Evolutionary conservation across 441 rosid genomes (phyloP).

Genomic region (Dalechampia spathulata): DNA sequence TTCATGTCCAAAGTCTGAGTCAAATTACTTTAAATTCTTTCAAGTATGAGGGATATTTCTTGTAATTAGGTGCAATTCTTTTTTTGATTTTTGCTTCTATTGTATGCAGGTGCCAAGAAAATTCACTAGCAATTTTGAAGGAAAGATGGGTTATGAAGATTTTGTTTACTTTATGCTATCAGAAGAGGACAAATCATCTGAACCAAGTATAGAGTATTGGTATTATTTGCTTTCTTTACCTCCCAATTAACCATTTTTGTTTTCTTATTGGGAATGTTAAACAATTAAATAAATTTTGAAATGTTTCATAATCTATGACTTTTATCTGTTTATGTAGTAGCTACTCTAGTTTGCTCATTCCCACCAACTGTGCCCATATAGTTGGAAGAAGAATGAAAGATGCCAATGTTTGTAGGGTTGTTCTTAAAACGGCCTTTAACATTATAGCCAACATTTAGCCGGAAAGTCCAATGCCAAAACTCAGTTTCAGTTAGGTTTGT

Average conservation of each 20-base stretch:
- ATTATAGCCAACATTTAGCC: background rate
- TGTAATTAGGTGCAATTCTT: background rate
- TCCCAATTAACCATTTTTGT: too few species aligned
- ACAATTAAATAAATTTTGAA: too few species aligned
- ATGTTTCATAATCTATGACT: too few species aligned
- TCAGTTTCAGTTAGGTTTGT: background rate
- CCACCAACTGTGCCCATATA: too few species aligned
- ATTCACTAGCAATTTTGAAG: conserved; percentile 84
- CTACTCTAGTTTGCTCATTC: too few species aligned
- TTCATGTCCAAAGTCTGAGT: background rate
- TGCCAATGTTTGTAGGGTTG: too few species aligned
- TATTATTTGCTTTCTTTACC: conserved; percentile 5
- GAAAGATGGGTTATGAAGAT: conserved; percentile 98
- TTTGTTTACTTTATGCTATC: conserved; percentile 93
- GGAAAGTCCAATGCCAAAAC: background rate
- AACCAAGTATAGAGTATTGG: conserved; percentile 96
- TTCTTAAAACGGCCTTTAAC: too few species aligned
- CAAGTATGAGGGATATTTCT: background rate
- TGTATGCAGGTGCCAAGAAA: conserved; percentile 64
- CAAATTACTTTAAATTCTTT: conserved; percentile 1
- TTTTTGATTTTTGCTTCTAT: conserved; percentile 1
- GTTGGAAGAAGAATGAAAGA: too few species aligned
- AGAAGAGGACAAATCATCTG: conserved; percentile 97
- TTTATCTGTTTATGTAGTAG: too few species aligned
- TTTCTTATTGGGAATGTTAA: too few species aligned